Evolutionary conservation across 1,139 yeast species (phyloP).

Genomic region (Kurtzmaniella quercitrusa): DNA sequence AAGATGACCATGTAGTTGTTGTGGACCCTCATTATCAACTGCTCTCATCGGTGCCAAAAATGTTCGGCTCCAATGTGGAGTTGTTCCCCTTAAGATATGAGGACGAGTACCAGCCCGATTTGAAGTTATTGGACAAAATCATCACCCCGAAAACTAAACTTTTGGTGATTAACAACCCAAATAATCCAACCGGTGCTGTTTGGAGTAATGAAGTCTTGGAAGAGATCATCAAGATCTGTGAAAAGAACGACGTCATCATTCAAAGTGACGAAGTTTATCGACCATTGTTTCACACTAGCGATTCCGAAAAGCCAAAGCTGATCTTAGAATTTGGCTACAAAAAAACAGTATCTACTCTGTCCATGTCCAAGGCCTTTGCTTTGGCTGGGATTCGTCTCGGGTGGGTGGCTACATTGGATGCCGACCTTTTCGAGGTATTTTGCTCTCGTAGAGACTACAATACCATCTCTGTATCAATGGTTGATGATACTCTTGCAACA

Average conservation of each 20-base stretch:
- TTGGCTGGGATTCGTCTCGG: constrained; percentile 55
- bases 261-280: constrained; percentile 56
- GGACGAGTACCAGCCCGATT: constrained; percentile 33
- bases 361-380: constrained; percentile 53
- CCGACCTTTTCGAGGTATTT: constrained; percentile 25
- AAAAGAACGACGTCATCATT: constrained; percentile 27
- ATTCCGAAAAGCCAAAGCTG: constrained; percentile 26
- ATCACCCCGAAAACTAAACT: constrained; percentile 36
- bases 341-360: constrained; percentile 45
- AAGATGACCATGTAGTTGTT: constrained; percentile 47
- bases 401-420: constrained; percentile 44
- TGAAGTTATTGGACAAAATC: constrained; percentile 25
- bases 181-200: constrained; percentile 52
- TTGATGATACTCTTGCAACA: constrained; percentile 47
- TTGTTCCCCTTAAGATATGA: constrained; percentile 27
- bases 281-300: constrained; percentile 41
- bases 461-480: constrained; percentile 45
- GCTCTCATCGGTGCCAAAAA: constrained; percentile 44
- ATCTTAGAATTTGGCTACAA: constrained; percentile 40
- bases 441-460: constrained; percentile 47
- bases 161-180: constrained; percentile 49
- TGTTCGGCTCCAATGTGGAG: constrained; percentile 36
- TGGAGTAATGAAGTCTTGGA: constrained; percentile 31
- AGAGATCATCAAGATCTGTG: constrained; percentile 38
- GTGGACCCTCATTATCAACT: constrained; percentile 54